A percentile compares a stretch with the other conserved stretches of the same genome.
phyloP scores from a whole-genome alignment of 176 grass and related monocot species.

The Cenchrus americanus region DNA sequence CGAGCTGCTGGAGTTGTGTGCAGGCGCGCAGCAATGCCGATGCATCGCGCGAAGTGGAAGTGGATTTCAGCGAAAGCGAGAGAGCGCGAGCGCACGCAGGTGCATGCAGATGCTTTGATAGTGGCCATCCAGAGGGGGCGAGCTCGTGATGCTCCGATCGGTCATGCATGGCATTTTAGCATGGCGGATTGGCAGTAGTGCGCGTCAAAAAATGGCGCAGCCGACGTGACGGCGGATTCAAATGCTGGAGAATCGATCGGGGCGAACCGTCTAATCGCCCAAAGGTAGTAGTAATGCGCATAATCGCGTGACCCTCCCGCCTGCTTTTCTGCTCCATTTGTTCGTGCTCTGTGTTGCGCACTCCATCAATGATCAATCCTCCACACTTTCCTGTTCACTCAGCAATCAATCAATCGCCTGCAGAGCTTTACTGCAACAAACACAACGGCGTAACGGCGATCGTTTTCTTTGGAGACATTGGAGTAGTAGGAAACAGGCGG shows the following conservation, averaged over 20 bases:
- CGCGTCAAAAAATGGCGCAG: not conserved
- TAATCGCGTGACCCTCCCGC: not conserved
- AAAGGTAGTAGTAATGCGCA: not conserved
- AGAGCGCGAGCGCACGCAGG: not conserved
- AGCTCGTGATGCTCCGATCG: not conserved
- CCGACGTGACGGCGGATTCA: conserved; percentile 35
- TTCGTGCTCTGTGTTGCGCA: not conserved
- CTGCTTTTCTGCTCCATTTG: conserved; percentile 3
- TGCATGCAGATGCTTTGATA: not conserved
- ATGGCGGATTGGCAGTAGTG: not conserved
- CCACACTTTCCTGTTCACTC: not conserved
- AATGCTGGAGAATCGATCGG: not conserved
- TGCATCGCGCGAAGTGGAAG: not conserved
- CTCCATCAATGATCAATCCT: not conserved
- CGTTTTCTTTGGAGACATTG: not conserved
- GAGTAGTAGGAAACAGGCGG: no score
- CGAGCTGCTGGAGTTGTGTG: not conserved
- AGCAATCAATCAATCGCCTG: not conserved
- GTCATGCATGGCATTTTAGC: no score
- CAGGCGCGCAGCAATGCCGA: conserved; percentile 10
- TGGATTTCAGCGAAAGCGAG: conserved; percentile 42
- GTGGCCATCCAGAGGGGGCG: not conserved
- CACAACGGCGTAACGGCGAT: not conserved
- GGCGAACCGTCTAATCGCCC: conserved; percentile 16
- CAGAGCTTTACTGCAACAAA: not conserved